Evolutionary conservation across 1,139 yeast species (phyloP).

Genomic region (Lodderomyces beijingensis): DNA sequence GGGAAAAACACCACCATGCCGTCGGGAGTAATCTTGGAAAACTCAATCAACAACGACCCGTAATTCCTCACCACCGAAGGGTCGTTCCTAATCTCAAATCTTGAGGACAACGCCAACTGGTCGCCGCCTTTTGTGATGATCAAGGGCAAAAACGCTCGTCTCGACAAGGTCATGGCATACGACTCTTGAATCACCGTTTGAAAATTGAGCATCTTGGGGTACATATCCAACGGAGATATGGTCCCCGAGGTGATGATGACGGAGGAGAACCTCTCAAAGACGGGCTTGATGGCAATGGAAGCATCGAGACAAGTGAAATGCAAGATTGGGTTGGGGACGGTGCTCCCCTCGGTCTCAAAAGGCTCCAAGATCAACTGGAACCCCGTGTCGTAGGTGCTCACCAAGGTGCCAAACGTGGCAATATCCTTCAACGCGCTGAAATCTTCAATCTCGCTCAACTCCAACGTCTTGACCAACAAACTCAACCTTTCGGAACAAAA

Average conservation of each 20-base stretch:
- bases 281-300: slow-evolving; percentile 95
- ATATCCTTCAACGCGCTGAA: slow-evolving; percentile 90
- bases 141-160: slow-evolving; percentile 90
- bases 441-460: slow-evolving; percentile 84
- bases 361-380: slow-evolving; percentile 91
- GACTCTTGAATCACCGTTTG: slow-evolving; percentile 94
- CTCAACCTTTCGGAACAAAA: slow-evolving; percentile 92
- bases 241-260: slow-evolving; percentile 97
- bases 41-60: slow-evolving; percentile 87
- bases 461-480: slow-evolving; percentile 81
- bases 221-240: slow-evolving; percentile 97
- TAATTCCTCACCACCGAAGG: slow-evolving; percentile 97
- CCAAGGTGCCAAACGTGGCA: slow-evolving; percentile 94
- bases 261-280: slow-evolving; percentile 89
- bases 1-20: slow-evolving; percentile 98
- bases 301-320: slow-evolving; percentile 96
- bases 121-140: slow-evolving; percentile 96
- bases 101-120: slow-evolving; percentile 92
- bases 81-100: slow-evolving; percentile 95
- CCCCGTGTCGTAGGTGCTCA: slow-evolving; percentile 92
- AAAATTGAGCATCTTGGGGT: slow-evolving; percentile 93
- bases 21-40: slow-evolving; percentile 93
- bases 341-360: slow-evolving; percentile 92
- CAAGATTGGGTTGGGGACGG: slow-evolving; percentile 96
- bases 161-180: slow-evolving; percentile 90